Evolutionary conservation across 1,139 yeast species (phyloP).

Genomic region (Hyphopichia buzzinii): DNA sequence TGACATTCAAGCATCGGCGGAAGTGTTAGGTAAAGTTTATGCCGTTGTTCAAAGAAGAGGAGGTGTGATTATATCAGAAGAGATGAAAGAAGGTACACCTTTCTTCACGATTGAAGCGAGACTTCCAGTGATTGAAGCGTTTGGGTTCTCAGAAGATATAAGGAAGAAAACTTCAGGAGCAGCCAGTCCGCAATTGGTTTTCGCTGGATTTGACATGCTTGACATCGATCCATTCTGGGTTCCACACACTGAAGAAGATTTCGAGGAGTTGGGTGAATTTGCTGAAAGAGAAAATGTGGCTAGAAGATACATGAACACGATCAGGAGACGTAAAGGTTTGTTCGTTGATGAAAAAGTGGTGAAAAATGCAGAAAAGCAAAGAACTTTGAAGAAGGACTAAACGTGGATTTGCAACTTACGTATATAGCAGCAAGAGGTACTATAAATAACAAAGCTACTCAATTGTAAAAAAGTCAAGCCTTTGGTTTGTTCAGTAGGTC

Average conservation of each 20-base stretch:
- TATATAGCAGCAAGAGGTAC: no score
- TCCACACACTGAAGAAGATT: conserved; percentile 96
- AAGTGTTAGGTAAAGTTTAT: conserved; percentile 92
- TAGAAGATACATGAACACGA: conserved; percentile 74
- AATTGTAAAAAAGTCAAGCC: no score
- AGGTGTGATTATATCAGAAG: conserved; percentile 85
- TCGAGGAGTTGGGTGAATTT: conserved; percentile 88
- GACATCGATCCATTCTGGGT: conserved; percentile 99
- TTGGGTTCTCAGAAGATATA: conserved; percentile 94
- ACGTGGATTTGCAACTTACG: no score
- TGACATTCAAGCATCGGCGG: conserved; percentile 93
- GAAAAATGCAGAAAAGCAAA: conserved; percentile 88
- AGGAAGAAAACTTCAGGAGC: conserved; percentile 94
- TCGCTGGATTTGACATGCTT: conserved; percentile 81
- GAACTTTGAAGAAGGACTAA: conserved; percentile 69
- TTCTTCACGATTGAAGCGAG: conserved; percentile 84
- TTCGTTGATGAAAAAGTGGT: conserved; percentile 88
- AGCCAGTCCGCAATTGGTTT: conserved; percentile 92
- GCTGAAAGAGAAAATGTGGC: conserved; percentile 94
- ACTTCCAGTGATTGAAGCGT: conserved; percentile 93
- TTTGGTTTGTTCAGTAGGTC: no score
- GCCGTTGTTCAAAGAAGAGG: conserved; percentile 89
- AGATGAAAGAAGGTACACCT: conserved; percentile 97
- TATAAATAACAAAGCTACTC: no score
- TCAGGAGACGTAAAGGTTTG: conserved; percentile 85